phyloP scores from a whole-genome alignment of 192 early-diverging fungal genomes.

The Coemansia sp. region DNA sequence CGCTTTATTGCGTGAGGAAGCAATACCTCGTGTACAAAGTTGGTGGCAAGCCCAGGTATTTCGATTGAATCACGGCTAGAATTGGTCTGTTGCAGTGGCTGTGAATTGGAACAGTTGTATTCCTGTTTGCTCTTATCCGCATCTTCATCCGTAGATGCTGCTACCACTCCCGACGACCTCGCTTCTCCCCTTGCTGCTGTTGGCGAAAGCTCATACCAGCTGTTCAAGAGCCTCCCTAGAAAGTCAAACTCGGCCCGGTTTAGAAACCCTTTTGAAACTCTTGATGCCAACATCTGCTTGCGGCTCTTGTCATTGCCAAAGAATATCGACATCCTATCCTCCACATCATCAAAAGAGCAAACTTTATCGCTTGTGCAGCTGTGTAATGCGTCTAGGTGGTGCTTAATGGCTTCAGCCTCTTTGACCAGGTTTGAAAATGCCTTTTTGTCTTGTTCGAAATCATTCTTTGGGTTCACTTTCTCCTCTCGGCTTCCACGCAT shows the following conservation, averaged over 20 bases:
- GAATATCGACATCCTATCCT: constrained; percentile 32
- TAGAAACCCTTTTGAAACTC: constrained; percentile 30
- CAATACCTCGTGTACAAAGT: constrained; percentile 51
- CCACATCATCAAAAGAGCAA: constrained; percentile 12
- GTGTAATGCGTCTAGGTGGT: constrained; percentile 35
- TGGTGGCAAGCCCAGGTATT: constrained; percentile 17
- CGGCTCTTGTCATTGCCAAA: constrained; percentile 26
- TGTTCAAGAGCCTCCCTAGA: constrained; percentile 33
- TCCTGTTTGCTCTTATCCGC: not conserved
- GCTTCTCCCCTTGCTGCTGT: not conserved
- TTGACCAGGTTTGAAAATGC: constrained; percentile 22
- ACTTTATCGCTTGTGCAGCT: constrained; percentile 25
- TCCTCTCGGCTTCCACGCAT: not conserved
- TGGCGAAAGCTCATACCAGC: constrained; percentile 43
- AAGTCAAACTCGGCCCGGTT: constrained; percentile 53
- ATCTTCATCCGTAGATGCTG: not conserved
- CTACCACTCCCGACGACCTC: not conserved
- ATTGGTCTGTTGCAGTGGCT: not conserved
- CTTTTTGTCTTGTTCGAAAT: constrained; percentile 33
- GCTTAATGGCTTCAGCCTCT: constrained; percentile 16
- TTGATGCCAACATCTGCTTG: constrained; percentile 25
- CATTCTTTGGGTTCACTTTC: constrained; percentile 15
- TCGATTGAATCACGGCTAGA: not conserved
- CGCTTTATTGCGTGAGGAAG: constrained; percentile 50
- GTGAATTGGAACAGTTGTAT: not conserved